Base-by-base conservation (phyloP, 2,329 filamentous ascomycete species). In the Talaromyces sp. region DNA sequence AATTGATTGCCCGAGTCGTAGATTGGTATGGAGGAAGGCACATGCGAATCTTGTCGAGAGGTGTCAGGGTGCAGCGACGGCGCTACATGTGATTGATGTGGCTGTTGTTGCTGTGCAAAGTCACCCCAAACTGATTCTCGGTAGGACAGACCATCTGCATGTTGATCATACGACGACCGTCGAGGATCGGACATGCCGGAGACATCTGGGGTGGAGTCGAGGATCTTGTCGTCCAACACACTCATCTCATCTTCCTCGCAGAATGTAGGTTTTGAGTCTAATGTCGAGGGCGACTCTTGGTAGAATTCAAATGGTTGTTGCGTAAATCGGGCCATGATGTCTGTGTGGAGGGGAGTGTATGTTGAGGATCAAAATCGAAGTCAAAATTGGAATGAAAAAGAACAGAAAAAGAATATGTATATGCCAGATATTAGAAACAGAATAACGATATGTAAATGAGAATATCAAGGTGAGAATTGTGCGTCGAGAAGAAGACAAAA, bases 1-100 rank as follows among this genome's bases (percentile, higher is more conserved):
- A 89, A 92, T 75, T 78, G 77, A 69, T 74, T 79, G 64, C 75
- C 73, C 63, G 80, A 67, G 45, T 76, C 75, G 65, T 81, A 75
- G 70, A 81, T 76, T 59, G 79, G 48, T 39, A 52, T 70, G 59
- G 81, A 78, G 17, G 66, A 67, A 17, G 40, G 43, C 36, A 77
- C 64, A 62, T 76, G 73, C 55, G 73, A 75, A 60, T 69, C 67
- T 57, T 73, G 73, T 54, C 74, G 73, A 36, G 73, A 73, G 46
- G 72, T 40, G 17, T 61, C 33, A 35, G 60, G 55, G 22, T 50
- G 53, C 31, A 51, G 50, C 3, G 56, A 35, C 13, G 48, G 31
- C 1, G 36, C 37, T 13, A 50, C 45, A 46, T 58, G 56, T 54
- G 56, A 58, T 73, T 75, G 63, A 74, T 74, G 66, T 67, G 63